Evolutionary conservation across 2,329 filamentous ascomycete species (phyloP), one percentile per base, ranked within the genome.

Genomic region (Arthrobotrys musiformis): DNA sequence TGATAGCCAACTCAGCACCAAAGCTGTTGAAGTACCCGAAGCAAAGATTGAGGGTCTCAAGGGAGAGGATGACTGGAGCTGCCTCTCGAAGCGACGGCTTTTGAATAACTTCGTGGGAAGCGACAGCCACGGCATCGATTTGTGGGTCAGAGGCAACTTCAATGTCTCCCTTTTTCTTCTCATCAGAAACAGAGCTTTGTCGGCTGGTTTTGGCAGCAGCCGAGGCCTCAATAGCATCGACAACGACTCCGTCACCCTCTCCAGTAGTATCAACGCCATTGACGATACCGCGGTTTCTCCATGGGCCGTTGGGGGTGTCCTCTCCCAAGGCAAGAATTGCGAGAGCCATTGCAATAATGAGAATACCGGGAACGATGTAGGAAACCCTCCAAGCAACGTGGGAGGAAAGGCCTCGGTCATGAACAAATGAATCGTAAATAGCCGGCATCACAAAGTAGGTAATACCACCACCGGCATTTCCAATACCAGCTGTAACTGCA

Each of bases 371-470:
- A 4, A 96, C 91, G 78, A 97, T 85, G 82, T 96, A 97, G 1
- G 93, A 88, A 0, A 97, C 89, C 26, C 93, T 89, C 93, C 94
- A 97, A 1, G 93, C 91, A 40, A 89, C 87, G 80, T 92, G 89
- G 1, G 89, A 84, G 0, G 86, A 85, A 67, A 94, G 85, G 5
- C 89, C 88, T 58, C 86, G 86, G 0, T 86, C 81, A 5, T 84
- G 81, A 22, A 92, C 88, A 22, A 97, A 86, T 0, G 91, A 92
- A 83, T 96, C 91, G 83, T 91, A 95, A 70, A 97, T 90, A 4
- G 92, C 92, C 1, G 94, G 93, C 93, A 97, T 97, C 80, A 94
- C 88, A 83, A 97, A 96, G 85, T 97, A 97, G 1, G 93, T 97
- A 79, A 97, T 91, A 69, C 94, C 94, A 79, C 93, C 94, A 73